Evolutionary conservation across 2,329 filamentous ascomycete genomes (phyloP).

Genomic region (Colletotrichum sp.): DNA sequence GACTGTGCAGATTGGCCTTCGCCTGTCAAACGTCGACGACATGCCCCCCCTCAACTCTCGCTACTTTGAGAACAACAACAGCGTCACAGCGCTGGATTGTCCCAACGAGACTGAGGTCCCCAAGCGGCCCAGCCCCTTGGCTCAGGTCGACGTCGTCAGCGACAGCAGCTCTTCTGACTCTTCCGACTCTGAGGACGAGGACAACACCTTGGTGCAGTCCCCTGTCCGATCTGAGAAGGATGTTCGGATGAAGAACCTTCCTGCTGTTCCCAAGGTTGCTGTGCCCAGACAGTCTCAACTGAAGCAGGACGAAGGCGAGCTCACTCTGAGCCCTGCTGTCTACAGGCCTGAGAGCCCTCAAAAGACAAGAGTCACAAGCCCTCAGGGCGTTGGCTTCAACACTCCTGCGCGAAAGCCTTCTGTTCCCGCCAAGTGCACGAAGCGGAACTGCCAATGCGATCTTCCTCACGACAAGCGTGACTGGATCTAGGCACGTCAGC

Average conservation of each 20-base stretch:
- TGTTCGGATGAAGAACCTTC: conserved; percentile 40
- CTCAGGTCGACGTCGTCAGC: conserved; percentile 15
- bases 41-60: conserved; percentile 42
- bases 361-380: conserved; percentile 43
- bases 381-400: conserved; percentile 48
- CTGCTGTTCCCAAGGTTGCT: conserved; percentile 36
- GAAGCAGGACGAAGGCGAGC: conserved; percentile 28
- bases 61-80: conserved; percentile 35
- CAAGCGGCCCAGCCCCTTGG: conserved; percentile 36
- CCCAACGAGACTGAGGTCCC: conserved; percentile 26
- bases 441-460: conserved; percentile 22
- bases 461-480: conserved; percentile 26
- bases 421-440: conserved; percentile 14
- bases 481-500: conserved; percentile 31
- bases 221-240: conserved; percentile 30
- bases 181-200: conserved; percentile 24
- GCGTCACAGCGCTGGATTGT: conserved; percentile 43
- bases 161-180: conserved; percentile 20
- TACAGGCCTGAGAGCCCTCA: conserved; percentile 50
- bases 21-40: conserved; percentile 65
- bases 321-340: conserved; percentile 56
- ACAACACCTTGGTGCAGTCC: conserved; percentile 8
- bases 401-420: conserved; percentile 1
- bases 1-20: conserved; percentile 74
- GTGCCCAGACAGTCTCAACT: conserved; percentile 1